Base-by-base conservation (phyloP, 2,329 filamentous ascomycete species). In the Cyphellophora europaea region DNA sequence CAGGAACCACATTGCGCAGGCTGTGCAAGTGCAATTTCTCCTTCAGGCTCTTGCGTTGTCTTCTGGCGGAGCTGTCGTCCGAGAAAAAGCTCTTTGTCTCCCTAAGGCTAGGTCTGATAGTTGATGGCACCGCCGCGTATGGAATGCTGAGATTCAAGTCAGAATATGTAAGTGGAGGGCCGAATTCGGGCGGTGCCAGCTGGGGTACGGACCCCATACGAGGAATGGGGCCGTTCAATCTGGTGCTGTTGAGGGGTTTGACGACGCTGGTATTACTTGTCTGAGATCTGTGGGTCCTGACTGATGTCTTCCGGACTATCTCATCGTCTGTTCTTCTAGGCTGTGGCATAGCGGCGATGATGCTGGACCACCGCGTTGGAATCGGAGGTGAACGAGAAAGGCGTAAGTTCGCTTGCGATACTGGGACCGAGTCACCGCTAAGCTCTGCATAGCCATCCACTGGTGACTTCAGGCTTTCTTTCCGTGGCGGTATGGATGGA, bases 61-160 rank as follows among this genome's bases (percentile, higher is more conserved):
- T 28, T 5, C 40, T 38, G 2, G 35, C 49, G 4, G 57, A 59
- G 42, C 58, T 62, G 32, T 59, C 51, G 38, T 59, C 55, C 2
- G 58, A 61, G 32, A 60, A 59, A 30, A 56, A 58, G 35, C 57
- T 60, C 30, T 44, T 38, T 41, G 48, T 15, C 45, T 51, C 39
- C 54, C 55, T 37, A 27, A 42, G 47, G 16, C 45, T 21, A 28
- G 45, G 43, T 30, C 42, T 37, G 34, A 33, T 32, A 34, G 37
- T 25, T 19, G 35, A 40, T 28, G 33, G 31, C 15, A 21, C 33
- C 19, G 31, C 35, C 6, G 40, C 36, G 16, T 47, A 35, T 12
- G 33, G 32, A 32, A 57, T 35, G 18, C 55, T 41, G 11, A 54
- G 37, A 25, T 47, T 50, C 8, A 44, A 28, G 10, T 41, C 36